These are phyloP conservation scores for Niebla homalea DNA, from an alignment of 495 filamentous ascomycete genomes.

Conservation along the genomic window DNA sequence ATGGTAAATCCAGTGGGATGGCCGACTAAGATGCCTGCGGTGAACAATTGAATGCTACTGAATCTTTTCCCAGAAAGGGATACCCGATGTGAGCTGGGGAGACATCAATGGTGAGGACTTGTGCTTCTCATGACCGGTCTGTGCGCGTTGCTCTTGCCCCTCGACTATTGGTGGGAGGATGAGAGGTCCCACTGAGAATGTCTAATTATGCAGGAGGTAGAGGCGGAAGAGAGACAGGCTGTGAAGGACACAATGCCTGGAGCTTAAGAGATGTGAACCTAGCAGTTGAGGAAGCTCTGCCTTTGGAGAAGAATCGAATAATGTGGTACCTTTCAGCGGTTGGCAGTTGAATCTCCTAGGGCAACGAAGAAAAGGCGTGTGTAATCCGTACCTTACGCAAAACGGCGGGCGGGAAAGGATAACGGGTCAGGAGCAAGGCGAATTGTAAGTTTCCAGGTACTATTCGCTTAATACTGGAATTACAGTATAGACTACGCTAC, in stretches of 20 bases:
- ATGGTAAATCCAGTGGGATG: too few relatives aligned
- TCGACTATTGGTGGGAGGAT: conserved; percentile 6
- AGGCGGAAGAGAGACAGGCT: conserved; percentile 11
- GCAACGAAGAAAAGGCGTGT: not conserved
- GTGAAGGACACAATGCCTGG: conserved; percentile 9
- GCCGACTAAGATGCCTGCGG: too few relatives aligned
- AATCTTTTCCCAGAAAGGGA: too few relatives aligned
- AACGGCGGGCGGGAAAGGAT: not conserved
- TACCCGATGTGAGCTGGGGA: too few relatives aligned
- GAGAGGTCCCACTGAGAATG: conserved; percentile 11
- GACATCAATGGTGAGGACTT: not conserved
- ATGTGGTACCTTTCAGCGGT: too few relatives aligned
- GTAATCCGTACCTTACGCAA: not conserved
- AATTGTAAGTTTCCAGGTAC: too few relatives aligned
- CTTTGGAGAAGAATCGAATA: too few relatives aligned
- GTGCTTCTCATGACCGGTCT: not conserved
- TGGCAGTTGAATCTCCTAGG: conserved; percentile 1
- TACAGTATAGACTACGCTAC: too few relatives aligned
- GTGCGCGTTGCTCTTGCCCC: not conserved
- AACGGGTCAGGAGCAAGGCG: not conserved
- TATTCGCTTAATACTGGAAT: too few relatives aligned
- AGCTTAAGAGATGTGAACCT: too few relatives aligned
- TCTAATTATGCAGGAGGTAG: conserved; percentile 10
- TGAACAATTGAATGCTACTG: too few relatives aligned
- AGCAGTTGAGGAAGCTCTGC: too few relatives aligned